These are phyloP conservation scores for Lentinus brumalis DNA, from an alignment of 768 basidiomycete genomes.

Conservation along the genomic window DNA sequence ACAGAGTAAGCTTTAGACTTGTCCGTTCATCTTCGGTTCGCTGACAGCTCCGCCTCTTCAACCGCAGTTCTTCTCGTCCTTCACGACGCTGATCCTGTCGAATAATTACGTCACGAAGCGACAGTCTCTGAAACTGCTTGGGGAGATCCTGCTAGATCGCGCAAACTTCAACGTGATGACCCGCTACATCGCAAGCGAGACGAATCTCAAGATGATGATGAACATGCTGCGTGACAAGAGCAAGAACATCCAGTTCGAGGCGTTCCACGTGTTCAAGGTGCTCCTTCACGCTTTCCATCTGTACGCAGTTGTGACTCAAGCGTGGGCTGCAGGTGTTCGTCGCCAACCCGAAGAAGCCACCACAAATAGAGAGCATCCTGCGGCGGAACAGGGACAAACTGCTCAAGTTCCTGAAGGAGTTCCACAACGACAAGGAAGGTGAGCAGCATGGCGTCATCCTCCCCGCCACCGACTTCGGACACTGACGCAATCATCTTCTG, in stretches of 20 bases:
- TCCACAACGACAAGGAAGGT: slow-evolving; percentile 99
- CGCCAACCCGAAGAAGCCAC: slow-evolving; percentile 98
- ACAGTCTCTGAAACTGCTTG: slow-evolving; percentile 95
- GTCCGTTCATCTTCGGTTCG: not conserved
- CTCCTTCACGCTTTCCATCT: not conserved
- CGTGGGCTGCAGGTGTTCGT: slow-evolving; percentile 79
- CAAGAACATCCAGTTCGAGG: slow-evolving; percentile 99
- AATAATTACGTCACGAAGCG: slow-evolving; percentile 99
- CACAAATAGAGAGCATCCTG: slow-evolving; percentile 89
- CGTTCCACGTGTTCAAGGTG: slow-evolving; percentile 99
- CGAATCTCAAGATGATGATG: slow-evolving; percentile 99
- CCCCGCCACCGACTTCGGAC: not conserved
- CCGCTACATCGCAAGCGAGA: slow-evolving; percentile 91
- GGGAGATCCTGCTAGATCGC: slow-evolving; percentile 96
- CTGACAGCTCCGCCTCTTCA: not conserved
- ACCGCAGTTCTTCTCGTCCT: slow-evolving; percentile 90
- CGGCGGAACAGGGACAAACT: slow-evolving; percentile 94
- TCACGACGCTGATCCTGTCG: slow-evolving; percentile 90
- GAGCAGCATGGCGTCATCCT: slow-evolving; percentile 24
- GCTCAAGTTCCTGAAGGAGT: slow-evolving; percentile 82
- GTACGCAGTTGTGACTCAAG: not conserved
- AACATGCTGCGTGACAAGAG: slow-evolving; percentile 97
- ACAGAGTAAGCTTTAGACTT: slow-evolving; percentile 60
- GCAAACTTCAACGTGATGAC: slow-evolving; percentile 99
- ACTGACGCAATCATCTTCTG: not conserved